Base-by-base conservation (phyloP, 2,329 filamentous ascomycete genomes). In the Truncatella angustata region DNA sequence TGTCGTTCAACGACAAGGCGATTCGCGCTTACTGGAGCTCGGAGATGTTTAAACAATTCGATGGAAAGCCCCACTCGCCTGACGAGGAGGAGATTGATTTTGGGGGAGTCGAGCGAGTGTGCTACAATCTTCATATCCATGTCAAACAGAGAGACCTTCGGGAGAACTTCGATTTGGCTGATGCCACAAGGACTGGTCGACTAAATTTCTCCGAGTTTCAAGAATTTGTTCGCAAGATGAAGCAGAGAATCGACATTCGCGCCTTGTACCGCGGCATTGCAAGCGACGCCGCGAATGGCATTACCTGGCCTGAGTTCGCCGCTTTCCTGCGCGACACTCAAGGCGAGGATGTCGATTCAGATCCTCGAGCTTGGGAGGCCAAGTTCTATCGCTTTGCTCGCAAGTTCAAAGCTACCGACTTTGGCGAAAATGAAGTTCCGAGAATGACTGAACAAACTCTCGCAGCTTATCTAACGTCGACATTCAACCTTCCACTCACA, bases 101-200 rank as follows among this genome's bases (percentile, higher is more conserved):
- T 50, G 77, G 79, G 14, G 89, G 88, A 10, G 87, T 96, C 26
- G 87, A 92, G 66, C 85, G 86, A 54, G 79, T 97, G 12, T 97
- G 94, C 72, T 88, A 88, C 54, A 92, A 87, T 63, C 77, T 97
- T 43, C 92, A 97, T 67, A 96, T 99, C 62, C 92, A 97, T 69
- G 91, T 90, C 63, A 88, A 91, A 2, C 84, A 86, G 55, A 81
- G 83, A 50, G 86, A 88, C 42, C 76, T 97, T 4, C 84, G 82
- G 51, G 76, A 80, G 28, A 89, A 88, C 60, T 97, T 97, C 62
- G 76, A 82, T 52, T 79, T 83, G 54, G 90, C 88, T 5, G 89
- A 93, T 63, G 73, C 74, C n/a, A 78, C 80, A 21, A 73, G 75
- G 47, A 81, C 78, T 2, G 86, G 86, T 21, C 81, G 79, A 48